phyloP scores from a whole-genome alignment of 129 eudicot species.

The sunflower (Helianthus annuus) region HanXRQr2.0-SUNRISE NC_035443.2:24730937-24731436 shows the following conservation, averaged over 20 bases:
- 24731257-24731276: neutral
- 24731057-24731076: neutral
- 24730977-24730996: neutral
- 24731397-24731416: too few relatives aligned
- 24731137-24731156: neutral
- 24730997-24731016: neutral
- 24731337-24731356: too few relatives aligned
- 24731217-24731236: slow-evolving; percentile 66
- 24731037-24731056: slow-evolving; percentile 11
- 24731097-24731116: slow-evolving; percentile 4
- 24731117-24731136: slow-evolving; percentile 14
- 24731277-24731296: neutral
- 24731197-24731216: slow-evolving; percentile 92
- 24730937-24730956: too few relatives aligned
- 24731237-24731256: neutral
- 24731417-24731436: too few relatives aligned
- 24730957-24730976: neutral
- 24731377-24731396: too few relatives aligned
- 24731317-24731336: too few relatives aligned
- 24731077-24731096: neutral
- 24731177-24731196: slow-evolving; percentile 93
- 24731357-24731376: too few relatives aligned
- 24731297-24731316: too few relatives aligned
- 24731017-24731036: neutral
- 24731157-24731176: slow-evolving; percentile 55